A percentile compares a stretch with the other conserved stretches of the same genome.
Evolutionary conservation across 345 rosid species (phyloP).

Genomic region (Triadica sebifera): DNA sequence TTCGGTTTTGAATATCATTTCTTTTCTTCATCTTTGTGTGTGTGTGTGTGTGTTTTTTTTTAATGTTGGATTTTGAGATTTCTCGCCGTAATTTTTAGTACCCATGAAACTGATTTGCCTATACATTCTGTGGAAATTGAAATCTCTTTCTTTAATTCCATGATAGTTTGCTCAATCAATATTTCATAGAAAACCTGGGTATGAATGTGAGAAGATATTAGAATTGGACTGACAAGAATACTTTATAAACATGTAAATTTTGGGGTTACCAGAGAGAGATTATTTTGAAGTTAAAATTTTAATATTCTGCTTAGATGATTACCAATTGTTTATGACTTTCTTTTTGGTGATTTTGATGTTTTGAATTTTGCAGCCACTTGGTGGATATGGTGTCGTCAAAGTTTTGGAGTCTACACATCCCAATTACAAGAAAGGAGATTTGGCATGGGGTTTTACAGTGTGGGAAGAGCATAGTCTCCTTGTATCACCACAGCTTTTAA

Average conservation of each 20-base stretch:
- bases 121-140: no score
- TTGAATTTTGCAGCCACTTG: slow-evolving; percentile 41
- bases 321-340: background rate
- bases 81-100: background rate
- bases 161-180: no score
- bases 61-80: background rate
- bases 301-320: background rate
- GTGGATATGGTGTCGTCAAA: slow-evolving; percentile 57
- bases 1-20: background rate
- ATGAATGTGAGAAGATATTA: no score
- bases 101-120: background rate
- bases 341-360: background rate
- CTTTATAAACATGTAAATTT: no score
- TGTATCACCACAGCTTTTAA: slow-evolving; percentile 27
- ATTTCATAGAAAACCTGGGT: no score
- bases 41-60: no score
- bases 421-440: slow-evolving; percentile 49
- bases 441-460: slow-evolving; percentile 54
- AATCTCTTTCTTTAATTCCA: no score
- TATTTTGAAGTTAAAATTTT: no score
- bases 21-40: background rate
- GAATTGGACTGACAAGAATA: no score
- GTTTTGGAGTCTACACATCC: slow-evolving; percentile 56
- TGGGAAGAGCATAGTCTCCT: slow-evolving; percentile 68
- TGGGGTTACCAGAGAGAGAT: no score